These are phyloP conservation scores for Chlamydomonas applanata DNA, from an alignment of 139 green algal species.

Conservation along the genomic window DNA sequence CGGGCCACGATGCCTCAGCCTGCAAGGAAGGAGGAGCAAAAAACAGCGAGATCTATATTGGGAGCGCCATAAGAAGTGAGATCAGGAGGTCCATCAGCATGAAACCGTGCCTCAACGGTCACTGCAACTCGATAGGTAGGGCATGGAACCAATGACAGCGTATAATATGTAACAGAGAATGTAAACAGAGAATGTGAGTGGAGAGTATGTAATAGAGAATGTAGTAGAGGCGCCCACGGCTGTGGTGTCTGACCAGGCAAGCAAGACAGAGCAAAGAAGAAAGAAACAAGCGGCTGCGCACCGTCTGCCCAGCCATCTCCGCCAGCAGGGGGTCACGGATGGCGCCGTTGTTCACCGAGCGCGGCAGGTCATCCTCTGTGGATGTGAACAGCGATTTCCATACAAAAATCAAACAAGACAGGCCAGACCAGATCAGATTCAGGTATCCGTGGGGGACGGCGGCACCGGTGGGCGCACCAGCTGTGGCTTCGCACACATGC, in stretches of 20 bases:
- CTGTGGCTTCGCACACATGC: too few species aligned
- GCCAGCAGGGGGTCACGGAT: background rate
- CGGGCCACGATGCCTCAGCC: background rate
- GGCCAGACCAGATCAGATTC: background rate
- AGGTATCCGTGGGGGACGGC: background rate
- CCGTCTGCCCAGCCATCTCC: background rate
- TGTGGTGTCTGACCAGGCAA: background rate
- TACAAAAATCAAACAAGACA: background rate
- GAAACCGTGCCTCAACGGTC: too few species aligned
- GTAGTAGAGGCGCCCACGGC: too few species aligned
- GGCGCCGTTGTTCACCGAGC: slow-evolving; percentile 25
- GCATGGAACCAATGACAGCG: too few species aligned
- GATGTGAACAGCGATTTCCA: background rate
- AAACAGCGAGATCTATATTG: too few species aligned
- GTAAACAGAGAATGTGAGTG: too few species aligned
- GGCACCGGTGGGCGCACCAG: too few species aligned
- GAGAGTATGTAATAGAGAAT: too few species aligned
- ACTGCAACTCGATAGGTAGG: too few species aligned
- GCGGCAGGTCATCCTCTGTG: slow-evolving; percentile 46
- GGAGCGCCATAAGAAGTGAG: too few species aligned
- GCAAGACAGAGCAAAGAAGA: background rate
- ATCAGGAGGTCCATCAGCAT: too few species aligned
- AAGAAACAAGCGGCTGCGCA: background rate
- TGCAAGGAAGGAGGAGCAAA: background rate
- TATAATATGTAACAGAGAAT: too few species aligned